These are phyloP conservation scores for Stropharia rugosoannulata DNA, from an alignment of 768 basidiomycete species.

Conservation along the genomic window DNA sequence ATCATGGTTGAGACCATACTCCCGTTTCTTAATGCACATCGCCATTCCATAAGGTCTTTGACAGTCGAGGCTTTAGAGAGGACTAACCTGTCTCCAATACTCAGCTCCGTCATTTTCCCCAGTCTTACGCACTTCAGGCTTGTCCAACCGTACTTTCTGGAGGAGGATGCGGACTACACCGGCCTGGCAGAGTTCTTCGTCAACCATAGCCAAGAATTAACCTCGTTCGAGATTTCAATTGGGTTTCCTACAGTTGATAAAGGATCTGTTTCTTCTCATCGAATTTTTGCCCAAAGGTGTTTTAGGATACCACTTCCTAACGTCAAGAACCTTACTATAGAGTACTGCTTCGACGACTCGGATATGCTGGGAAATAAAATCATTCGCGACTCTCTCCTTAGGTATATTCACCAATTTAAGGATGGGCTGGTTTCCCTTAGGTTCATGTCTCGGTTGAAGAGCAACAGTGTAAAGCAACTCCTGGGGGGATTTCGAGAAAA, in stretches of 20 bases:
- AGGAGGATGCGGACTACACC: conserved; percentile 13
- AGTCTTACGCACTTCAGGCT: conserved; percentile 17
- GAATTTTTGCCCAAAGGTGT: conserved; percentile 12
- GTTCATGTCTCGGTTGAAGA: background rate
- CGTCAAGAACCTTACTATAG: conserved; percentile 7
- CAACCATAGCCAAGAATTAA: conserved; percentile 16
- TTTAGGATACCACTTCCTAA: conserved; percentile 9
- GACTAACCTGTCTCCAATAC: conserved; percentile 15
- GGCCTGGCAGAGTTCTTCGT: conserved; percentile 20
- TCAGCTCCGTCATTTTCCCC: conserved; percentile 15
- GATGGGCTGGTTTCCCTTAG: conserved; percentile 9
- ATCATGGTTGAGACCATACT: conserved; percentile 14
- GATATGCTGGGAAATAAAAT: background rate
- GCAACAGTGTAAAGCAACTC: background rate
- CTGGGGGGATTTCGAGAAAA: background rate
- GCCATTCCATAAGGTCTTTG: conserved; percentile 13
- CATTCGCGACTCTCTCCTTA: background rate
- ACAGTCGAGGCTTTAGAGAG: conserved; percentile 12
- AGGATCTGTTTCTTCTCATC: conserved; percentile 1
- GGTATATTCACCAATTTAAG: conserved; percentile 8
- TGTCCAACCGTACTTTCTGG: conserved; percentile 12
- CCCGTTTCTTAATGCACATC: conserved; percentile 25
- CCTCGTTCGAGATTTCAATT: conserved; percentile 11
- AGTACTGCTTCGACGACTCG: conserved; percentile 1
- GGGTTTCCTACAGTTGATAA: background rate